Evolutionary conservation across 1,139 yeast species (phyloP).

Genomic region (Entelexis paramagnoliae): DNA sequence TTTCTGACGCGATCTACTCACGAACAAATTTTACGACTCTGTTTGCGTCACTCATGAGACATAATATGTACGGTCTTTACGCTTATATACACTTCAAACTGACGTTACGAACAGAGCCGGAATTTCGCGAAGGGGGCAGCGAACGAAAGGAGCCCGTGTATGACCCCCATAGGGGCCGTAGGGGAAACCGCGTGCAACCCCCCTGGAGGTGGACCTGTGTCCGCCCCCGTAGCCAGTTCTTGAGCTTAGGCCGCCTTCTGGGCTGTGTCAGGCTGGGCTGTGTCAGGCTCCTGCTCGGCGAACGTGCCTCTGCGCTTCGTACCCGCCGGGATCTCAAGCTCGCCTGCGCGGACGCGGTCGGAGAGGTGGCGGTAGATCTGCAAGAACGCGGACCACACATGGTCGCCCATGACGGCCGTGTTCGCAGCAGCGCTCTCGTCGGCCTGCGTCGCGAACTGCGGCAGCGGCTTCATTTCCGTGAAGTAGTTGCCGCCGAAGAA

Average conservation of each 20-base stretch:
- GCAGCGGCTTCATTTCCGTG: conserved; percentile 17
- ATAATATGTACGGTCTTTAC: too few relatives aligned
- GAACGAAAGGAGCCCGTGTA: too few relatives aligned
- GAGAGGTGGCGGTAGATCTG: conserved; percentile 10
- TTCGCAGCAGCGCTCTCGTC: background rate
- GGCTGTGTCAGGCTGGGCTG: too few relatives aligned
- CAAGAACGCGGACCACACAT: conserved; percentile 13
- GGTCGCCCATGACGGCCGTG: conserved; percentile 13
- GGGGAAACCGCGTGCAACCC: too few relatives aligned
- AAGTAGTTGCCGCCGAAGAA: conserved; percentile 18
- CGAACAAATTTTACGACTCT: too few relatives aligned
- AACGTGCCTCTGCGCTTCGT: background rate
- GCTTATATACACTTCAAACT: too few relatives aligned
- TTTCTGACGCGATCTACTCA: conserved; percentile 33
- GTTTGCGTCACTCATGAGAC: too few relatives aligned
- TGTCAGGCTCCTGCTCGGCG: background rate
- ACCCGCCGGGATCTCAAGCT: background rate
- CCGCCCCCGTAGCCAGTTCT: too few relatives aligned
- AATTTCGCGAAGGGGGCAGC: too few relatives aligned
- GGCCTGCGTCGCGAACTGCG: conserved; percentile 6
- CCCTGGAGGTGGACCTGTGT: too few relatives aligned
- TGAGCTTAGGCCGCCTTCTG: background rate
- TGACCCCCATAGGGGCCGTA: too few relatives aligned
- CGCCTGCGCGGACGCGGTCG: conserved; percentile 1
- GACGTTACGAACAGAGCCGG: too few relatives aligned